phyloP scores from a whole-genome alignment of 1,284 basidiomycete species.

The Bjerkandera adusta region DNA sequence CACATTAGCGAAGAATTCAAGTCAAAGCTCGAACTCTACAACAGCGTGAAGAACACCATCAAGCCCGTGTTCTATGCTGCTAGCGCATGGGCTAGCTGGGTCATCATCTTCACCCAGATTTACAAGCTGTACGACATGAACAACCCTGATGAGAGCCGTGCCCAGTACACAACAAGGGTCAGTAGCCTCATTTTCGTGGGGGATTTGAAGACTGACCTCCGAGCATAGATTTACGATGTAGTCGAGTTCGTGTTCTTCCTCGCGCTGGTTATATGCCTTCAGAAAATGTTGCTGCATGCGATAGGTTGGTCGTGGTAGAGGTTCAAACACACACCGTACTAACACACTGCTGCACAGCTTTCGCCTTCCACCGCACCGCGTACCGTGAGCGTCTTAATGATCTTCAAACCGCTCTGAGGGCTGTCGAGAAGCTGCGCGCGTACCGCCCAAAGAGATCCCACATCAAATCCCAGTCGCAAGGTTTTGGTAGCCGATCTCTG shows the following conservation, averaged over 20 bases:
- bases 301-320: conserved; percentile 42
- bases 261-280: conserved; percentile 53
- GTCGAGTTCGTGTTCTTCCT: conserved; percentile 74
- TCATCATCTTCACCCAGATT: conserved; percentile 63
- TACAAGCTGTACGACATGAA: conserved; percentile 50
- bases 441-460: conserved; percentile 59
- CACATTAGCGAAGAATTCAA: conserved; percentile 71
- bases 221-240: conserved; percentile 45
- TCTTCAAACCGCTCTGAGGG: conserved; percentile 51
- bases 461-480: conserved; percentile 26
- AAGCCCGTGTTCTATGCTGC: conserved; percentile 70
- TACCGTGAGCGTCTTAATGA: conserved; percentile 70
- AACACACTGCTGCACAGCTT: conserved; percentile 46
- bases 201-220: not conserved
- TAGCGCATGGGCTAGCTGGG: conserved; percentile 67
- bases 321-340: no score
- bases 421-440: conserved; percentile 68
- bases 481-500: conserved; percentile 21
- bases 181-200: conserved; percentile 23
- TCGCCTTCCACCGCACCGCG: conserved; percentile 73
- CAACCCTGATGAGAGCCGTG: conserved; percentile 44
- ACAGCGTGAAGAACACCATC: conserved; percentile 61
- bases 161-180: conserved; percentile 51
- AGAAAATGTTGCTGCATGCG: conserved; percentile 64
- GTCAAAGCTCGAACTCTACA: conserved; percentile 63